Conservation (phyloP, 768 basidiomycete genomes). For the Trametes cubensis region DNA sequence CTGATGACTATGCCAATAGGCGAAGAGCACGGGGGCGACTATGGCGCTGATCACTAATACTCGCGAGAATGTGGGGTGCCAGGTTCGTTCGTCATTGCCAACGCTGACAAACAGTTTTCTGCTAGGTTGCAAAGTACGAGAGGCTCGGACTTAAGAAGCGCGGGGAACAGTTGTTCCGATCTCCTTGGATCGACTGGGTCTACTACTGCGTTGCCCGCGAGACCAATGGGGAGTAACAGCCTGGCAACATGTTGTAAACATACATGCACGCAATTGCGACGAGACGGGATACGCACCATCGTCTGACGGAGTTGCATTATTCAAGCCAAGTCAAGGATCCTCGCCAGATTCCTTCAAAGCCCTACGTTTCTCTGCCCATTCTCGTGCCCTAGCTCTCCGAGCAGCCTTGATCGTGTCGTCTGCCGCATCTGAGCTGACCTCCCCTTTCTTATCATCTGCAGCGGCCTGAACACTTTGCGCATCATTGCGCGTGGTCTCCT, state of each 20-base stretch:
- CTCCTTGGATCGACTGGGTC: not conserved
- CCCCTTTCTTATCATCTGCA: not conserved
- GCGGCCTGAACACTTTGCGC: not conserved
- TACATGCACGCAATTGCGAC: too few species aligned
- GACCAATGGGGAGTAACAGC: not conserved
- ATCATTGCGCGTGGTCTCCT: slow-evolving; percentile 1
- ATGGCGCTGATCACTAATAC: slow-evolving; percentile 17
- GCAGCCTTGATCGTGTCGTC: slow-evolving; percentile 46
- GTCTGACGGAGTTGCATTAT: not conserved
- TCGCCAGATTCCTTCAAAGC: slow-evolving; percentile 20
- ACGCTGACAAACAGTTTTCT: not conserved
- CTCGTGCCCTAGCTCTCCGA: slow-evolving; percentile 56
- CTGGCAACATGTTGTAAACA: too few species aligned
- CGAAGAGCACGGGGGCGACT: not conserved
- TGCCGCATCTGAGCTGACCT: not conserved
- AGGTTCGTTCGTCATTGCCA: not conserved
- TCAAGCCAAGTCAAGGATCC: not conserved
- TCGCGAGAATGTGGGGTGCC: not conserved
- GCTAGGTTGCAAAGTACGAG: not conserved
- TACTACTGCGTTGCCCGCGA: not conserved
- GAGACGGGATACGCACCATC: not conserved
- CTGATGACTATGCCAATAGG: not conserved
- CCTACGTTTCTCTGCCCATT: slow-evolving; percentile 59
- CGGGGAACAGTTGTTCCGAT: not conserved
- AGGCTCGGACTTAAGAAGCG: not conserved